These are phyloP conservation scores for Diaporthe destruens DNA, from an alignment of 2,329 filamentous ascomycete genomes.

Conservation along the genomic window DNA sequence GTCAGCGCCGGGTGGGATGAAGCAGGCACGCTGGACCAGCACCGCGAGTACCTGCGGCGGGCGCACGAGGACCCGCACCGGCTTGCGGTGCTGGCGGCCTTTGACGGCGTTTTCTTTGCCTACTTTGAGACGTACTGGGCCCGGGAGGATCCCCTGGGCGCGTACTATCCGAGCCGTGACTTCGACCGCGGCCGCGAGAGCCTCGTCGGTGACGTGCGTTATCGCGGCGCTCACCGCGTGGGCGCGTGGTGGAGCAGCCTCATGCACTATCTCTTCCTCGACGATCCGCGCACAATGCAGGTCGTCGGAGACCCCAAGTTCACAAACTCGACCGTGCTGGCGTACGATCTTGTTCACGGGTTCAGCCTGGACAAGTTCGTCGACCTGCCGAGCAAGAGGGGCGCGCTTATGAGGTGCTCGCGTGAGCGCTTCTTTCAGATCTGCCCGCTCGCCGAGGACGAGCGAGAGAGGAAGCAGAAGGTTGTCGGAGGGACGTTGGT, in stretches of 20 bases:
- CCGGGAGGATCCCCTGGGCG: constrained; percentile 68
- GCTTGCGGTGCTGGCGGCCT: constrained; percentile 76
- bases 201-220: constrained; percentile 69
- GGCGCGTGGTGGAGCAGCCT: constrained; percentile 72
- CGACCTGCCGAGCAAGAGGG: constrained; percentile 79
- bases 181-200: constrained; percentile 71
- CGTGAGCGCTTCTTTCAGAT: constrained; percentile 79
- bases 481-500: constrained; percentile 66
- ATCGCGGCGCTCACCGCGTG: constrained; percentile 71
- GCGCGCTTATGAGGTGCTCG: constrained; percentile 74
- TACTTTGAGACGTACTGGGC: constrained; percentile 89
- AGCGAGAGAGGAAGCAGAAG: constrained; percentile 59
- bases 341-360: constrained; percentile 81
- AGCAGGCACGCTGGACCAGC: constrained; percentile 80
- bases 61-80: constrained; percentile 80
- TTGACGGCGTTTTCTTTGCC: constrained; percentile 78
- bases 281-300: constrained; percentile 68
- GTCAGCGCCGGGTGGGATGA: constrained; percentile 86
- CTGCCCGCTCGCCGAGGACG: constrained; percentile 65
- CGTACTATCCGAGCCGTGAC: constrained; percentile 67
- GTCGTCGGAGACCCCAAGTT: constrained; percentile 79
- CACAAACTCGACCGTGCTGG: constrained; percentile 76
- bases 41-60: constrained; percentile 77
- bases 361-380: constrained; percentile 80
- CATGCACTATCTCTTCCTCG: constrained; percentile 74